Conservation (phyloP, 345 rosid species). For the Syzygium jambos region DNA sequence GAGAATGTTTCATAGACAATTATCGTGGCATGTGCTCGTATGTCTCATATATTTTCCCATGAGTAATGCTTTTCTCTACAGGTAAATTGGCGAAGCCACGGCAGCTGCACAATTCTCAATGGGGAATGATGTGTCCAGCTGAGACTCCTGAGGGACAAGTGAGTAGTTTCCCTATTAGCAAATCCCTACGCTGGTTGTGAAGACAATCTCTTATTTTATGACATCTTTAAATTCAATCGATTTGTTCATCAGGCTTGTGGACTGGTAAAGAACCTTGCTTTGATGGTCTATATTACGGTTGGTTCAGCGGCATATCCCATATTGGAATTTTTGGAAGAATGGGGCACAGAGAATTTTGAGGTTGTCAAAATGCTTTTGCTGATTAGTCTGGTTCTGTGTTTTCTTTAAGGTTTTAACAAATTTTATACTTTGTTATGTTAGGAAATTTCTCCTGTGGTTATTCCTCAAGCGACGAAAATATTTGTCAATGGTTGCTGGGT, state of each 20-base stretch:
- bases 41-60: background rate
- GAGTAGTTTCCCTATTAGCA: conserved; percentile 12
- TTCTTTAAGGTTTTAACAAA: background rate
- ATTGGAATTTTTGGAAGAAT: conserved; percentile 87
- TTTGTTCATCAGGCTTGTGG: conserved; percentile 73
- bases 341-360: conserved; percentile 99
- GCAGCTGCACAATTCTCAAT: conserved; percentile 97
- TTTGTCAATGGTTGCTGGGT: conserved; percentile 99
- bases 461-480: conserved; percentile 91
- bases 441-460: conserved; percentile 97
- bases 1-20: background rate
- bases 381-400: background rate
- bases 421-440: conserved; percentile 12
- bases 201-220: background rate
- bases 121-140: conserved; percentile 99
- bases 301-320: conserved; percentile 96
- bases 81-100: conserved; percentile 98
- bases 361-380: conserved; percentile 20
- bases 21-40: background rate
- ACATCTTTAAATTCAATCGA: background rate
- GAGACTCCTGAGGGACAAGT: conserved; percentile 99
- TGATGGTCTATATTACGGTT: conserved; percentile 96
- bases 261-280: conserved; percentile 90
- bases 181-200: background rate
- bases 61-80: conserved; percentile 17